Conservation (phyloP, 2,329 filamentous ascomycete species). For the Neophaeococcomyces mojaviensis region DNA sequence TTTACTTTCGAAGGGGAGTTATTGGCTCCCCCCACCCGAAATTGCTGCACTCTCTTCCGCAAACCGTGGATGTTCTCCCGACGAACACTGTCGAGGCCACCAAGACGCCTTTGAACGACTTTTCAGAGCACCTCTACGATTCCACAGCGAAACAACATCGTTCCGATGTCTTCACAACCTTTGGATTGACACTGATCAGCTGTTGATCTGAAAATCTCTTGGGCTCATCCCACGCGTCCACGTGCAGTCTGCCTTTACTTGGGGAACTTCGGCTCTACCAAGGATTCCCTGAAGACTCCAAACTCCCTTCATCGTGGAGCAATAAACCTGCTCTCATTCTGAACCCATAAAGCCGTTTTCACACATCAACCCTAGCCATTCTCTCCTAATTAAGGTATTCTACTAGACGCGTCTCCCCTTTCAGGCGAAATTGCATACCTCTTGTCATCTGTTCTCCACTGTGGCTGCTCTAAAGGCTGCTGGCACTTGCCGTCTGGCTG, state of each 20-base stretch:
- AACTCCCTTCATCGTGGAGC: neutral
- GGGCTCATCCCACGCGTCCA: neutral
- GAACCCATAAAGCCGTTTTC: neutral
- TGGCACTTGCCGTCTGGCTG: neutral
- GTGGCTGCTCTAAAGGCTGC: neutral
- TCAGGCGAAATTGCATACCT: too few species aligned
- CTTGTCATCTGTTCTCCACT: neutral
- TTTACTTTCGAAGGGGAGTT: too few species aligned
- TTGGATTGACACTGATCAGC: neutral
- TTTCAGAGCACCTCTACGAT: neutral
- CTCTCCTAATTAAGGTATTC: neutral
- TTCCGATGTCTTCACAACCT: conserved; percentile 4
- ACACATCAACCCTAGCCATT: neutral
- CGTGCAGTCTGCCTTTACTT: neutral
- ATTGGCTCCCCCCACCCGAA: too few species aligned
- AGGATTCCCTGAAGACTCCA: neutral
- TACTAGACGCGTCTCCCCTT: neutral
- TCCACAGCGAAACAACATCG: neutral
- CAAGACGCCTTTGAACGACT: neutral
- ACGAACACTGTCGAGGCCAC: neutral
- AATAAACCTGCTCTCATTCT: neutral
- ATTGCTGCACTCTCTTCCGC: too few species aligned
- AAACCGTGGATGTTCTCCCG: too few species aligned
- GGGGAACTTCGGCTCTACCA: too few species aligned
- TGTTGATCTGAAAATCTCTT: conserved; percentile 1